These are phyloP conservation scores for Astrephomene gubernaculifera DNA, from an alignment of 139 green algal species.

Conservation along the genomic window DNA sequence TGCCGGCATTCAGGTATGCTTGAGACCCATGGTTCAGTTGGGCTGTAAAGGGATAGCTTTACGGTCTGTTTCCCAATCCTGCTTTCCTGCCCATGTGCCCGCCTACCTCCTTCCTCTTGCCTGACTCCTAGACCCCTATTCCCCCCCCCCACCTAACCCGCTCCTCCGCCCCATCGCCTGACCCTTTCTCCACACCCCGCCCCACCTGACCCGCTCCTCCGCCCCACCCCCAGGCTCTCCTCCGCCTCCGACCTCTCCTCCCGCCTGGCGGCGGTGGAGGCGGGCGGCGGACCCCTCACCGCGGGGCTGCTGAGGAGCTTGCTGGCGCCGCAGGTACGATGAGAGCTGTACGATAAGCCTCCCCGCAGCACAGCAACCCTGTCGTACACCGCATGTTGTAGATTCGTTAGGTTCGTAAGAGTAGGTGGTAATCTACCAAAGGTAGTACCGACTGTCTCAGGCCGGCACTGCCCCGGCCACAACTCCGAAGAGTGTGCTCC, in stretches of 20 bases:
- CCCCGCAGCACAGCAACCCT: too few relatives aligned
- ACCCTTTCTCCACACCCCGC: neutral
- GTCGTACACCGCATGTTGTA: too few relatives aligned
- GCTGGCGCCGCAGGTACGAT: constrained; percentile 36
- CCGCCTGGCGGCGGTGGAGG: neutral
- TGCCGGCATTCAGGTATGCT: constrained; percentile 71
- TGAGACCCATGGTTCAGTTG: too few relatives aligned
- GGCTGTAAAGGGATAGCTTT: too few relatives aligned
- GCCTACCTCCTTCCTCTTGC: neutral
- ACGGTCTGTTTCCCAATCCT: neutral
- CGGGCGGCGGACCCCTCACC: constrained; percentile 14
- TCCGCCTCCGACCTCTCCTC: neutral
- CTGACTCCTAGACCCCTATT: neutral
- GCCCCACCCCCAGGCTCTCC: neutral
- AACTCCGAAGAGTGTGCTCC: too few relatives aligned
- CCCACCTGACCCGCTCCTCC: neutral
- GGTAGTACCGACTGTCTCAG: too few relatives aligned
- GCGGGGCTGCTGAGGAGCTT: constrained; percentile 17
- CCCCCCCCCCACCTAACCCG: neutral
- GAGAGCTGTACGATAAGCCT: too few relatives aligned
- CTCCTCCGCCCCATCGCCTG: neutral
- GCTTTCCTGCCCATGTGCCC: neutral
- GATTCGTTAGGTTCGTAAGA: too few relatives aligned
- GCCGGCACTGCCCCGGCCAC: too few relatives aligned
- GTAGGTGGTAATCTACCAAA: too few relatives aligned